phyloP scores from a whole-genome alignment of 495 filamentous ascomycete genomes.

The Aspergillus bridgeri region DNA sequence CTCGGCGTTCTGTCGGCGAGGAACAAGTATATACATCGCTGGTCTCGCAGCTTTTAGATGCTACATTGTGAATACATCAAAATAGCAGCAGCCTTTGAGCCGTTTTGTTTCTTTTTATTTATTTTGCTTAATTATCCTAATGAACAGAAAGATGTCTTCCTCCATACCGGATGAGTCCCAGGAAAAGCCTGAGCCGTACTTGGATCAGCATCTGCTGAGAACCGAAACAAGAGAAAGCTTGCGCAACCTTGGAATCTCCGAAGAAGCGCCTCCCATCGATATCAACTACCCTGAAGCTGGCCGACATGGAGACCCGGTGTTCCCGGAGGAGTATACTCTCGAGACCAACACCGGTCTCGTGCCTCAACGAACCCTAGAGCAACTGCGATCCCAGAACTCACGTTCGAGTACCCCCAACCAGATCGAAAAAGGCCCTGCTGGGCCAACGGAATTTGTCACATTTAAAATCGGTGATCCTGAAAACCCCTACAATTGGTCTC shows the following conservation, averaged over 20 bases:
- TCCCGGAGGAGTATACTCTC: constrained; percentile 33
- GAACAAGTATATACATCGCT: not conserved
- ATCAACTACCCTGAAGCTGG: constrained; percentile 29
- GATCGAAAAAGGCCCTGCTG: constrained; percentile 19
- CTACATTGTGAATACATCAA: not conserved
- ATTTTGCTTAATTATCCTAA: not conserved
- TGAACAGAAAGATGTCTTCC: not conserved
- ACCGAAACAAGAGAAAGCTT: constrained; percentile 25
- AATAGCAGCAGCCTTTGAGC: not conserved
- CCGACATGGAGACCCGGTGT: constrained; percentile 19
- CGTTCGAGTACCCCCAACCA: constrained; percentile 3
- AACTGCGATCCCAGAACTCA: constrained; percentile 20
- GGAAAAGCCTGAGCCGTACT: not conserved
- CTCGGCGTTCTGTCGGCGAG: not conserved
- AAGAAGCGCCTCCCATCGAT: constrained; percentile 20
- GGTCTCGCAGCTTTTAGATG: not conserved
- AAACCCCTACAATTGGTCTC: constrained; percentile 53
- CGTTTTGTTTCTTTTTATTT: not conserved
- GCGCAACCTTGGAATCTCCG: constrained; percentile 19
- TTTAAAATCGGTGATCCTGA: constrained; percentile 43
- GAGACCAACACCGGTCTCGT: constrained; percentile 32
- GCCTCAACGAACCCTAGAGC: constrained; percentile 24
- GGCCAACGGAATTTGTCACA: constrained; percentile 24
- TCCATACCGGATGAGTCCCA: not conserved
- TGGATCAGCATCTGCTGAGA: not conserved